Evolutionary conservation across 129 eudicot species (phyloP), one percentile per base, ranked within the genome.

Genomic region (Erigeron canadensis): DNA sequence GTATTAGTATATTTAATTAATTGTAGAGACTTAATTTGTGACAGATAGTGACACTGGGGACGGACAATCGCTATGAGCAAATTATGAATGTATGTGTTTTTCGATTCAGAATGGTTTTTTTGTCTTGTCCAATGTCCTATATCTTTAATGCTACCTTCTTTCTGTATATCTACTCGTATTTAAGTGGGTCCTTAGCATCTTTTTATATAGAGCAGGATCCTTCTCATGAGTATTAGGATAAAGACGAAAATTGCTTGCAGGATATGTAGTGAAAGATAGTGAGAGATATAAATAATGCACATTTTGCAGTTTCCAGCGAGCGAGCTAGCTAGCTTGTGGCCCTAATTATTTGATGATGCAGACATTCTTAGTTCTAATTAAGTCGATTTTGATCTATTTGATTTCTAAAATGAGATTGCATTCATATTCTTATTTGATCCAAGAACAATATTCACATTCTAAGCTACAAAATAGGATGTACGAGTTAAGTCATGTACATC

Each of bases 71-170:
- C 65, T 63, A 8, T n/a, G 55, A 74, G 69, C 15, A 53, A 45
- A 41, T 55, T 17, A 65, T 66, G 56, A 40, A 55, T 42, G 48
- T 34, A 37, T 18, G 28, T 43, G 43, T 53, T 75, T 75, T 75
- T 75, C 79, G 73, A 75, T 75, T 75, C 79, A 75, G 79, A 75
- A 75, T 75, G 79, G 47, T 75, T 65, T 75, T 15, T 75, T 75
- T 75, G 79, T 75, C 79, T 75, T 75, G 79, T 75, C 55, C 47
- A 75, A 37, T 55, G 73, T 75, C 79, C 21, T 75, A 5, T 75
- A 75, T 75, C 73, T 65, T 75, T 75, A 75, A 66, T 75, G 59
- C 38, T 22, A 56, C 21, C 79, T 54, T 75, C 67, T 64, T 34
- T 55, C 55, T 67, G 67, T 55, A 75, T 45, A 75, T 75, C 79